phyloP scores from a whole-genome alignment of 78 protist genomes.

The Dictyostelium discoideum region dicty_2.7 NC_007091.3:2036501-2037000 shows the following conservation, averaged over 20 bases:
- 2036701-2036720: slow-evolving; percentile 71
- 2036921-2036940: slow-evolving; percentile 66
- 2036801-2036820: slow-evolving; percentile 60
- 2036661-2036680: neutral
- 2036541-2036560: slow-evolving; percentile 74
- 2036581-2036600: neutral
- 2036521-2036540: slow-evolving; percentile 25
- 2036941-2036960: slow-evolving; percentile 49
- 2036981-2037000: slow-evolving; percentile 11
- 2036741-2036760: slow-evolving; percentile 70
- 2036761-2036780: slow-evolving; percentile 21
- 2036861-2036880: slow-evolving; percentile 32
- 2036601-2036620: too few relatives aligned
- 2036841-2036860: slow-evolving; percentile 31
- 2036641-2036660: neutral
- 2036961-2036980: slow-evolving; percentile 56
- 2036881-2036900: slow-evolving; percentile 65
- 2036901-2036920: slow-evolving; percentile 57
- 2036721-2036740: slow-evolving; percentile 57
- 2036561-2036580: slow-evolving; percentile 49
- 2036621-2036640: neutral
- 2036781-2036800: slow-evolving; percentile 72
- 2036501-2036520: slow-evolving; percentile 39
- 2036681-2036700: neutral
- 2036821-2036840: slow-evolving; percentile 73